Percentiles rank a stretch among this genome's conserved stretches.
phyloP scores from a whole-genome alignment of 148 eudicot species.

The Euryodendron excelsum region DNA sequence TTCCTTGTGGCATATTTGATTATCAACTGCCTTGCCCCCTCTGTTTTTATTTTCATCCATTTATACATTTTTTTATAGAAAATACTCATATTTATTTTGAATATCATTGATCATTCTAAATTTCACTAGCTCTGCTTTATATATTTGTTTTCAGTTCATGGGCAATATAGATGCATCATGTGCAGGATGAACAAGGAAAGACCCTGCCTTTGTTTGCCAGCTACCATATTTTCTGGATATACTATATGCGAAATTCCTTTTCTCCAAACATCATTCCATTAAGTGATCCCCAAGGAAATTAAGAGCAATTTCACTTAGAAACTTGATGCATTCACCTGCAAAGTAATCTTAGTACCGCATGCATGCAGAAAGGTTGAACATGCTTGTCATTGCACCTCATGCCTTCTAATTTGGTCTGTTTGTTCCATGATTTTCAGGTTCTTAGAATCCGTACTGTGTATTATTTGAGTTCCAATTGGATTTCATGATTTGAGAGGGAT shows the following conservation, averaged over 20 bases:
- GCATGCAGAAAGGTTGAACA: not conserved
- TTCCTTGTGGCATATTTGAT: too few species aligned
- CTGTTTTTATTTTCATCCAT: too few species aligned
- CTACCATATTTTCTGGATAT: not conserved
- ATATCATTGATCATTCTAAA: too few species aligned
- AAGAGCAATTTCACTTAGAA: not conserved
- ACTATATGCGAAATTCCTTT: too few species aligned
- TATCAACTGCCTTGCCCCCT: not conserved
- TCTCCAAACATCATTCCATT: too few species aligned
- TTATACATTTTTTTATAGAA: too few species aligned
- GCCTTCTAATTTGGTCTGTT: not conserved
- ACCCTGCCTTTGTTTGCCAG: not conserved
- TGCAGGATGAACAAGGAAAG: not conserved
- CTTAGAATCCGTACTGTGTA: not conserved
- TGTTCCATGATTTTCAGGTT: not conserved
- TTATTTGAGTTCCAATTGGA: not conserved
- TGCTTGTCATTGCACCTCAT: not conserved
- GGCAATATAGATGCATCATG: not conserved
- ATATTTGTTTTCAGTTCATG: too few species aligned
- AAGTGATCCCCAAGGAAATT: not conserved
- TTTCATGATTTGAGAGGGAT: not conserved
- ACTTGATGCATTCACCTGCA: not conserved
- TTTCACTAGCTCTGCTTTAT: too few species aligned
- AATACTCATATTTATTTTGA: too few species aligned
- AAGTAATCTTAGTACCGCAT: too few species aligned